These are phyloP conservation scores for Trichoderma sp. DNA, from an alignment of 2,329 filamentous ascomycete genomes.

Conservation along the genomic window DNA sequence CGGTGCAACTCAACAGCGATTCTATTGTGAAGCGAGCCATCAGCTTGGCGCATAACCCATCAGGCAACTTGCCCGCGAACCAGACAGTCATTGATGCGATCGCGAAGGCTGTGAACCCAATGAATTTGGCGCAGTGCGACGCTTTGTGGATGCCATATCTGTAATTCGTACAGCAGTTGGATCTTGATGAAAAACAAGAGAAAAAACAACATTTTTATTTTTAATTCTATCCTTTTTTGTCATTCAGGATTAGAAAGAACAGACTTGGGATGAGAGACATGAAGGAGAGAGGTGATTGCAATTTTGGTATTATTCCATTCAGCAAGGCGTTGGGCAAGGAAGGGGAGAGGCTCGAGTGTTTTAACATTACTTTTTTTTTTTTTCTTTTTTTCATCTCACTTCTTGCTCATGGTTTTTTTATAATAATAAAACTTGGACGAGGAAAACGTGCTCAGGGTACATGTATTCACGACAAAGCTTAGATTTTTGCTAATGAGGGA, in stretches of 20 bases:
- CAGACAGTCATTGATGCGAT: slow-evolving; percentile 97
- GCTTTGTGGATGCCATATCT: slow-evolving; percentile 97
- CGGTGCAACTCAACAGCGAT: slow-evolving; percentile 84
- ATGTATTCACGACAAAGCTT: background rate
- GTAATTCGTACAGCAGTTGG: slow-evolving; percentile 48
- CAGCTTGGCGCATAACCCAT: slow-evolving; percentile 76
- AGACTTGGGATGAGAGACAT: background rate
- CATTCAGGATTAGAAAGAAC: background rate
- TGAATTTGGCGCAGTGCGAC: slow-evolving; percentile 85
- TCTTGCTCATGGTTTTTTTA: background rate
- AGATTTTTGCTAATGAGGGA: slow-evolving; percentile 19
- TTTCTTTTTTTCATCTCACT: background rate
- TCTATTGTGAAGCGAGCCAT: slow-evolving; percentile 89
- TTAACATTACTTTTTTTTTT: background rate
- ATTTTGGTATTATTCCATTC: slow-evolving; percentile 19
- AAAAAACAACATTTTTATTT: background rate
- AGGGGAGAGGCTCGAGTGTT: background rate
- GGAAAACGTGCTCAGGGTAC: background rate
- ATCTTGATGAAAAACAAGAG: background rate
- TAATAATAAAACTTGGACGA: background rate
- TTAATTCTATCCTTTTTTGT: background rate
- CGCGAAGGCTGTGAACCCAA: slow-evolving; percentile 88
- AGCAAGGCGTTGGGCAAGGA: slow-evolving; percentile 20
- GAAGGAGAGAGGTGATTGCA: background rate
- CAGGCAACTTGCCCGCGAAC: slow-evolving; percentile 85